Evolutionary conservation across 768 basidiomycete genomes (phyloP).

Genomic region (Botryobasidium botryosum): DNA sequence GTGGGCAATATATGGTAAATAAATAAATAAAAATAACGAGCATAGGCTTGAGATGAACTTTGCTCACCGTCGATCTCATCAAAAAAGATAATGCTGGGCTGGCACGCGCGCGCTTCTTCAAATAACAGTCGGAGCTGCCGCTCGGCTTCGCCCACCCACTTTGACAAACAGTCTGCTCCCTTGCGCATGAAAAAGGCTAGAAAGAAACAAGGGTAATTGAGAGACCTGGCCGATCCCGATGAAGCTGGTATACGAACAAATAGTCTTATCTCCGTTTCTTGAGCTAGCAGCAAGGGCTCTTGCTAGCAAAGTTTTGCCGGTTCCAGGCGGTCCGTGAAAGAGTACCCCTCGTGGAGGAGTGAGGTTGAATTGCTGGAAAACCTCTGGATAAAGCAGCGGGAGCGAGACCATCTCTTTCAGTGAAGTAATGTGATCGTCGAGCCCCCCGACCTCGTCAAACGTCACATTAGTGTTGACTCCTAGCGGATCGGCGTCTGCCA

Average conservation of each 20-base stretch:
- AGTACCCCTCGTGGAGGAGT: slow-evolving; percentile 93
- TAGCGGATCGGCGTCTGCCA: slow-evolving; percentile 91
- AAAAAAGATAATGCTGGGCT: slow-evolving; percentile 97
- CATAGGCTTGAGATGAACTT: too few relatives aligned
- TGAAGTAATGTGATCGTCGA: slow-evolving; percentile 92
- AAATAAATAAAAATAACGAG: background rate
- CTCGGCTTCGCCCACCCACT: slow-evolving; percentile 99
- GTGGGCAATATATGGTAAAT: background rate
- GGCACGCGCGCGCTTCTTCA: slow-evolving; percentile 82
- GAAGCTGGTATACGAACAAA: slow-evolving; percentile 38
- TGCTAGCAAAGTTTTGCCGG: slow-evolving; percentile 89
- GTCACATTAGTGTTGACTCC: slow-evolving; percentile 87
- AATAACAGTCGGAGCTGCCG: slow-evolving; percentile 87
- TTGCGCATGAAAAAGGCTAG: slow-evolving; percentile 99
- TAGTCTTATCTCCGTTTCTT: slow-evolving; percentile 67
- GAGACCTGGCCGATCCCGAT: background rate
- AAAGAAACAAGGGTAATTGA: too few relatives aligned
- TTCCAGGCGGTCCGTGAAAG: slow-evolving; percentile 98
- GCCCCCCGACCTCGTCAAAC: slow-evolving; percentile 90
- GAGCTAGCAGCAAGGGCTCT: slow-evolving; percentile 89
- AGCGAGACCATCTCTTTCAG: slow-evolving; percentile 97
- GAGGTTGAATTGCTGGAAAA: slow-evolving; percentile 85
- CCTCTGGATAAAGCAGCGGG: slow-evolving; percentile 87
- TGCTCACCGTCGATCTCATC: slow-evolving; percentile 95
- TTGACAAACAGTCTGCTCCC: slow-evolving; percentile 92